Evolutionary conservation across 805 yeast genomes (phyloP).

Genomic region (Grigorovia yakushimaensis): DNA sequence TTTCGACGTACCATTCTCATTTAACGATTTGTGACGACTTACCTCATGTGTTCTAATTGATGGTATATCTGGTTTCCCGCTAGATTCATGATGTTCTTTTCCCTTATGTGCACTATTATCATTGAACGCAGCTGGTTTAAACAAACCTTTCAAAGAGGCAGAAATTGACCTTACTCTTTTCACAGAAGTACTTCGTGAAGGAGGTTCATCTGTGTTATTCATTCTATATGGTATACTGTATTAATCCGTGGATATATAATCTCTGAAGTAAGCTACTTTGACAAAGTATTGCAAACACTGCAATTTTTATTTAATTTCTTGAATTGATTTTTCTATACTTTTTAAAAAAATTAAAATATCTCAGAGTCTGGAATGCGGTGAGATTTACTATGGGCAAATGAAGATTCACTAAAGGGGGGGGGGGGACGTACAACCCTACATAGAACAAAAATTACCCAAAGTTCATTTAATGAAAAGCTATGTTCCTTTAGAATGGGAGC

Average conservation of each 20-base stretch:
- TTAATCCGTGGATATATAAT: background rate
- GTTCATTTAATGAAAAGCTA: too few species aligned
- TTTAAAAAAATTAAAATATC: background rate
- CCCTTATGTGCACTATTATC: background rate
- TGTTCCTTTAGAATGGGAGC: too few species aligned
- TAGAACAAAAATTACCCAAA: too few species aligned
- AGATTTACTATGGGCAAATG: background rate
- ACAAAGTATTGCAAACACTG: background rate
- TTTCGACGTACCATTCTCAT: background rate
- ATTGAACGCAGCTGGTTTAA: conserved; percentile 6
- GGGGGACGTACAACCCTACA: too few species aligned
- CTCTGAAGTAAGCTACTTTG: background rate
- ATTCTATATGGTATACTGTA: background rate
- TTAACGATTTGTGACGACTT: background rate
- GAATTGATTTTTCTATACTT: too few species aligned
- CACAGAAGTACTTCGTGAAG: conserved; percentile 6
- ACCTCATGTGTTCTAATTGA: conserved; percentile 1
- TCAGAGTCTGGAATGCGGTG: background rate
- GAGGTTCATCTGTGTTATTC: conserved; percentile 35
- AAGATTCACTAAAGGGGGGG: background rate
- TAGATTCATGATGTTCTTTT: background rate
- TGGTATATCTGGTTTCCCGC: background rate
- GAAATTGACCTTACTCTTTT: conserved; percentile 21
- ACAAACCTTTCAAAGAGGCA: conserved; percentile 21
- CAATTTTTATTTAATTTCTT: background rate